Evolutionary conservation across 2,329 filamentous ascomycete species (phyloP), one percentile per base, ranked within the genome.

Genomic region (Cryphonectria nitschkei): DNA sequence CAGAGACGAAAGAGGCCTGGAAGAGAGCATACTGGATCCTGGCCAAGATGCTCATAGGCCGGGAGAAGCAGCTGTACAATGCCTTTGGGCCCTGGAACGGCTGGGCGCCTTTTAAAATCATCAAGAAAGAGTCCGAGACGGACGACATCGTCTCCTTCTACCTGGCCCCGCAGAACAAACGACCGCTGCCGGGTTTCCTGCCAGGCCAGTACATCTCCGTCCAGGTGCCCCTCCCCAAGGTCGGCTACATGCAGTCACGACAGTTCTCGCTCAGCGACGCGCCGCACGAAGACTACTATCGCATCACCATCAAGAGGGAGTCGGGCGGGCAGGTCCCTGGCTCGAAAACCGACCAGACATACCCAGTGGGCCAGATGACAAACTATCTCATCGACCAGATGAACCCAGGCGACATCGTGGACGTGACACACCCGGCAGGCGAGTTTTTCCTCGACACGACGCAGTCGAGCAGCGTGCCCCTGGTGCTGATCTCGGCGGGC

Each of bases 181-280:
- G 85, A 73, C 82, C 83, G n/a, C 82, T 94, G 56, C 91, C 91
- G 0, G 61, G 77, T 0, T 94, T 88, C 82, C 83, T 86, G 70
- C 91, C 92, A 0, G 92, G 92, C 50, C 92, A 94, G 80, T 94
- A 93, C 77, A 85, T 93, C 72, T 91, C 90, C 0, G 80, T 93
- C 63, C 86, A 86, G 65, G 79, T 90, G 9, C 82, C 85, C 65
- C 85, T 92, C 0, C 86, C 88, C 1, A 81, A 83, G 0, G 82
- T 87, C 73, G 86, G 87, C 34, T 87, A 89, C 77, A 80, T 84
- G 74, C 92, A 94, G 79, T 85, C 88, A 26, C 84, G 92, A 43
- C 92, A 94, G 79, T 94, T 93, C 81, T 92, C 90, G 37, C 84
- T 94, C 72, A 91, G 88, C 76, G 90, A 93, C 74, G 84, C 87